phyloP scores from a whole-genome alignment of 1,139 yeast genomes.

The Blastobotrys malaysiensis region DNA sequence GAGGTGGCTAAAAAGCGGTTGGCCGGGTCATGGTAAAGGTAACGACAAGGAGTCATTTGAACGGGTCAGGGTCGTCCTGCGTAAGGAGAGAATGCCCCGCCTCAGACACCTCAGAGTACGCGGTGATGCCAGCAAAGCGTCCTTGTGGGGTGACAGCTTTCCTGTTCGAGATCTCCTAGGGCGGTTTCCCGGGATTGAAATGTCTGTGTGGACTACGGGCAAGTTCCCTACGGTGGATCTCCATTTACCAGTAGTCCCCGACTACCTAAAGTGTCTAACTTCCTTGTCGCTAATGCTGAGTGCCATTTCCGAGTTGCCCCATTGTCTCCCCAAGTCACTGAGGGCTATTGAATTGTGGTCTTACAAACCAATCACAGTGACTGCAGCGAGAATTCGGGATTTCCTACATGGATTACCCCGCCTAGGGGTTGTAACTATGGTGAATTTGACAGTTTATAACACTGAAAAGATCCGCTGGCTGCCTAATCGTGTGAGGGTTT shows the following conservation, averaged over 20 bases:
- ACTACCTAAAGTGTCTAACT: not conserved
- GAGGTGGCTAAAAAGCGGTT: not conserved
- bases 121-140: not conserved
- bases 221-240: not conserved
- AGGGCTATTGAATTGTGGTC: constrained; percentile 2
- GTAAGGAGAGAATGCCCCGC: constrained; percentile 1
- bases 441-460: constrained; percentile 6
- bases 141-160: not conserved
- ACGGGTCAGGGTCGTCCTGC: not conserved
- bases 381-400: not conserved
- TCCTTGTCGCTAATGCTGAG: constrained; percentile 1
- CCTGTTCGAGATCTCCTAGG: not conserved
- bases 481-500: constrained; percentile 1
- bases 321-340: not conserved
- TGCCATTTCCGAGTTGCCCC: not conserved
- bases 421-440: constrained; percentile 1
- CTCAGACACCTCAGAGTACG: not conserved
- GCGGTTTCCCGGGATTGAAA: not conserved
- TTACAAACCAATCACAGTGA: not conserved
- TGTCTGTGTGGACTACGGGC: not conserved
- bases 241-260: not conserved
- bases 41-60: not conserved
- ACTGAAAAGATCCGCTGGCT: constrained; percentile 5
- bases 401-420: not conserved
- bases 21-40: not conserved